Base-by-base conservation (phyloP, 2,329 filamentous ascomycete species). In the Elsinoe arachidis region DNA sequence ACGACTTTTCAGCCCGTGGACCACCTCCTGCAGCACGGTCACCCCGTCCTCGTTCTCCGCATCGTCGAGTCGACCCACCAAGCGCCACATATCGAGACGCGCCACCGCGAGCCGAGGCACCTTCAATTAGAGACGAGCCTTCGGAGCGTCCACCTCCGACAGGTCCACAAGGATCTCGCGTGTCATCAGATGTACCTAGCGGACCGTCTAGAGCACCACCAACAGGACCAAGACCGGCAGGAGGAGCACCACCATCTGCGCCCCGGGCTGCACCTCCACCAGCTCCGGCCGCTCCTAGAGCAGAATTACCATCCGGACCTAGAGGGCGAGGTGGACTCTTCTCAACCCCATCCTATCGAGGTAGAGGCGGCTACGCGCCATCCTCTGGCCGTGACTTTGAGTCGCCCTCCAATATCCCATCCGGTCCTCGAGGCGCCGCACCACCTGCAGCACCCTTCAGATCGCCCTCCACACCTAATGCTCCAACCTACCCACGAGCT, bases 51-150 rank as follows among this genome's bases (percentile, higher is more conserved):
- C 64, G 64, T 19, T 70, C 69, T 19, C 69, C 69, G 41, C 67
- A 70, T n/a, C 67, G 69, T 30, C 66, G 67, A 58, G 67, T 68
- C n/a, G 72, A 73, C 5, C 64, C 66, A 17, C 70, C 71, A 26
- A 26, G 34, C 19, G 11, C 62, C 55, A 43, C 57, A 54, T 43
- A 47, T 38, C 21, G 59, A 57, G 44, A 55, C 15, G 37, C 10
- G n/a, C 44, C 43, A 12, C 14, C 23, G n/a, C 21, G 43, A 17
- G 12, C 33, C n/a, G 35, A 19, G 15, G 30, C 44, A 43, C 17
- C 64, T 65, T 38, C 61, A 61, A 46, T 59, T 21, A 59, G 35
- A 39, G 49, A 60, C 37, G 59, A 59, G n/a, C 49, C 57, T 39
- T 62, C 65, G 26, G 59, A 63, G 52, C 59, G 64, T 17, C 64